Evolutionary conservation across 306 rosid genomes (phyloP).

Genomic region (Albizia julibrissin): DNA sequence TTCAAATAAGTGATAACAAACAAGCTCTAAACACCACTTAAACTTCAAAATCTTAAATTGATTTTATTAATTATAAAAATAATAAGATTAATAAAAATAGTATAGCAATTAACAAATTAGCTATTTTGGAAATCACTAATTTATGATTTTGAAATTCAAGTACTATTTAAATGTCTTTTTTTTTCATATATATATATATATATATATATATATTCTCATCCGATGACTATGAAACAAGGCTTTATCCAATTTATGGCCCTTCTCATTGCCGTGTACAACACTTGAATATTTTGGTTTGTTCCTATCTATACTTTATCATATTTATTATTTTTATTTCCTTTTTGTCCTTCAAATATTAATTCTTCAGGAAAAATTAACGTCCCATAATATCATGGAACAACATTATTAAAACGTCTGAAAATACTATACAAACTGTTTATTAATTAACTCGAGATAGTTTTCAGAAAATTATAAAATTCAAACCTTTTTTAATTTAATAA

Average conservation of each 20-base stretch:
- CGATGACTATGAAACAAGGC: neutral
- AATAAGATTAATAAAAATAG: too few species aligned
- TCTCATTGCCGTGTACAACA: constrained; percentile 4
- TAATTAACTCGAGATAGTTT: neutral
- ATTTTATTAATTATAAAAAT: too few species aligned
- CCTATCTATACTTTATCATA: neutral
- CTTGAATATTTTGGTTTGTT: neutral
- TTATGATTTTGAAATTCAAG: too few species aligned
- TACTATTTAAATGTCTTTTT: too few species aligned
- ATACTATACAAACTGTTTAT: neutral
- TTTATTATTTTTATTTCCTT: neutral
- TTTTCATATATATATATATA: too few species aligned
- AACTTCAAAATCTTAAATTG: too few species aligned
- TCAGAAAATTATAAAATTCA: neutral
- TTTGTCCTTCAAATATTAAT: neutral
- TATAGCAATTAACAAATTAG: too few species aligned
- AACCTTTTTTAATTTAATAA: neutral
- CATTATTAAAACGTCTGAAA: neutral
- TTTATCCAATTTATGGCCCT: neutral
- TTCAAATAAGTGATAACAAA: too few species aligned
- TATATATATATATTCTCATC: neutral
- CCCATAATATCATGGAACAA: neutral
- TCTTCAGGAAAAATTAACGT: neutral
- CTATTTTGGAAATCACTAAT: too few species aligned
- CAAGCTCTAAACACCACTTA: too few species aligned